A percentile compares a stretch with the other conserved stretches of the same genome.
Evolutionary conservation across 2,329 filamentous ascomycete species (phyloP).

Genomic region (Verticillium alfalfae): DNA sequence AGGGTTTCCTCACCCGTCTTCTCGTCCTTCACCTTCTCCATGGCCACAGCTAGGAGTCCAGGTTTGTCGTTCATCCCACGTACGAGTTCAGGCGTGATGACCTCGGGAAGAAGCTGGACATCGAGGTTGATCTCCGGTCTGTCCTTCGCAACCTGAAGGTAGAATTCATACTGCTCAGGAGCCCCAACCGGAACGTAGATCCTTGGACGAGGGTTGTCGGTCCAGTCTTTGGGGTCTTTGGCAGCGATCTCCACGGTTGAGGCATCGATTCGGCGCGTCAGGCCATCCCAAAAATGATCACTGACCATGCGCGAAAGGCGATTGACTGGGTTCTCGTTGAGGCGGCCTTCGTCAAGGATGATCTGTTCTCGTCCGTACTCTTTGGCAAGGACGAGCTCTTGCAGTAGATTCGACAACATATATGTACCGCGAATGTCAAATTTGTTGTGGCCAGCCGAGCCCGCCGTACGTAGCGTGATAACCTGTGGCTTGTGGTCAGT

Average conservation of each 20-base stretch:
- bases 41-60: slow-evolving; percentile 82
- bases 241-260: slow-evolving; percentile 83
- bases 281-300: slow-evolving; percentile 85
- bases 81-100: slow-evolving; percentile 76
- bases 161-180: slow-evolving; percentile 86
- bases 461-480: slow-evolving; percentile 76
- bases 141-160: slow-evolving; percentile 70
- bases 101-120: slow-evolving; percentile 71
- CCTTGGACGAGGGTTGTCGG: slow-evolving; percentile 76
- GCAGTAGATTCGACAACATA: slow-evolving; percentile 92
- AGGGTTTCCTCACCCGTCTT: slow-evolving; percentile 65
- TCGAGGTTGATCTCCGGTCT: slow-evolving; percentile 82
- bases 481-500: slow-evolving; percentile 44
- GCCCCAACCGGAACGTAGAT: slow-evolving; percentile 86
- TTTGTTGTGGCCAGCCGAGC: slow-evolving; percentile 78
- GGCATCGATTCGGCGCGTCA: slow-evolving; percentile 86
- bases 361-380: slow-evolving; percentile 86
- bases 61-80: slow-evolving; percentile 81
- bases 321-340: slow-evolving; percentile 93
- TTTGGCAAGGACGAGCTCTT: slow-evolving; percentile 89
- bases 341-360: slow-evolving; percentile 80
- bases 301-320: slow-evolving; percentile 81
- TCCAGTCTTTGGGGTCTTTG: slow-evolving; percentile 93
- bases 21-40: slow-evolving; percentile 69
- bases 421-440: slow-evolving; percentile 94